Conservation (phyloP, 1,284 basidiomycete species). For the Fistulinella staudtii region DNA sequence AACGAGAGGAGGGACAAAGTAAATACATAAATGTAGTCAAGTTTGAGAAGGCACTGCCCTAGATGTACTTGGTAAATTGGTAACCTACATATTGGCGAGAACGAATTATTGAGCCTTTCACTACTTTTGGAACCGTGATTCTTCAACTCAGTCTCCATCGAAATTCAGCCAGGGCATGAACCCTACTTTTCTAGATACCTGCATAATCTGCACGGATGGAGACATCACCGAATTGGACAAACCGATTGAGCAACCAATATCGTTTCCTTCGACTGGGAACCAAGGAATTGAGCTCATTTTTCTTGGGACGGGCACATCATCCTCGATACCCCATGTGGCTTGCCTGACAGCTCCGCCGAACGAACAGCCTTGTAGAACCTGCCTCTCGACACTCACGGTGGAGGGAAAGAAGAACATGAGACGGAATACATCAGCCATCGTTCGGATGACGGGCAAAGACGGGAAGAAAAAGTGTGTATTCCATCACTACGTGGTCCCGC, state of each 20-base stretch:
- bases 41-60: too few relatives aligned
- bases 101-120: too few relatives aligned
- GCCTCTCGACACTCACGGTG: slow-evolving; percentile 58
- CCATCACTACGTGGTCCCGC: neutral
- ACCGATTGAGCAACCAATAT: too few relatives aligned
- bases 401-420: slow-evolving; percentile 73
- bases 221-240: too few relatives aligned
- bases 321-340: slow-evolving; percentile 59
- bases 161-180: slow-evolving; percentile 8
- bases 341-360: slow-evolving; percentile 59
- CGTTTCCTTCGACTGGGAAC: too few relatives aligned
- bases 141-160: too few relatives aligned
- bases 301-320: slow-evolving; percentile 73
- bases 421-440: slow-evolving; percentile 68
- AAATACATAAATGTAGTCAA: too few relatives aligned
- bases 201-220: neutral
- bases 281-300: slow-evolving; percentile 59
- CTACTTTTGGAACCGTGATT: too few relatives aligned
- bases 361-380: slow-evolving; percentile 54
- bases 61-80: too few relatives aligned
- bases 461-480: slow-evolving; percentile 50
- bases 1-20: too few relatives aligned
- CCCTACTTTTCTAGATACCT: slow-evolving; percentile 1
- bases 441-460: slow-evolving; percentile 50
- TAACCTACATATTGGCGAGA: too few relatives aligned